phyloP scores from a whole-genome alignment of 257 asterid genomes.

The Jacaranda mimosifolia region DNA sequence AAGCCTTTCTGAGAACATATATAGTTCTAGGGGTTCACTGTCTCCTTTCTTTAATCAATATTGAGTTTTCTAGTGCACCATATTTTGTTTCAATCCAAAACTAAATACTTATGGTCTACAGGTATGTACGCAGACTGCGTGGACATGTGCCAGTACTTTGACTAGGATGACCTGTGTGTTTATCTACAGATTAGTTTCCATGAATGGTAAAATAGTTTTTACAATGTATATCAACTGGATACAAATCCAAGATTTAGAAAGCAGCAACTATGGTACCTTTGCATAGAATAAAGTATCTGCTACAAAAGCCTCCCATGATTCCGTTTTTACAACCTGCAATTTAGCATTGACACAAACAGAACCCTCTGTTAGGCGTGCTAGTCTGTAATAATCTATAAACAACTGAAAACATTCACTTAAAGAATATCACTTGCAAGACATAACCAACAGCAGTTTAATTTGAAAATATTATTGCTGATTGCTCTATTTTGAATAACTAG shows the following conservation, averaged over 20 bases:
- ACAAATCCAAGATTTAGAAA: slow-evolving; percentile 21
- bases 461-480: neutral
- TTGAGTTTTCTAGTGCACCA: slow-evolving; percentile 18
- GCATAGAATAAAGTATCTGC: slow-evolving; percentile 71
- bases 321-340: slow-evolving; percentile 78
- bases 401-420: neutral
- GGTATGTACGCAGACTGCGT: neutral
- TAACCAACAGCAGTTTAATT: neutral
- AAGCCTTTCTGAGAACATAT: neutral
- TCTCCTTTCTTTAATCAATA: neutral
- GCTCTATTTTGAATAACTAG: neutral
- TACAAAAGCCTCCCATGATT: slow-evolving; percentile 87
- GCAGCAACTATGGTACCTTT: slow-evolving; percentile 59
- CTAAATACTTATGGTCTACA: neutral
- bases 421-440: neutral
- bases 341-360: slow-evolving; percentile 28
- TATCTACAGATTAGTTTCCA: neutral
- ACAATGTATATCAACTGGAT: neutral
- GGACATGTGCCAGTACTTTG: neutral
- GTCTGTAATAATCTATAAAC: slow-evolving; percentile 1
- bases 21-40: neutral
- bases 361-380: neutral
- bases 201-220: neutral
- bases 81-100: neutral
- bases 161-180: neutral